Evolutionary conservation across 805 yeast genomes (phyloP).

Genomic region (Nakazawaea sp.): DNA sequence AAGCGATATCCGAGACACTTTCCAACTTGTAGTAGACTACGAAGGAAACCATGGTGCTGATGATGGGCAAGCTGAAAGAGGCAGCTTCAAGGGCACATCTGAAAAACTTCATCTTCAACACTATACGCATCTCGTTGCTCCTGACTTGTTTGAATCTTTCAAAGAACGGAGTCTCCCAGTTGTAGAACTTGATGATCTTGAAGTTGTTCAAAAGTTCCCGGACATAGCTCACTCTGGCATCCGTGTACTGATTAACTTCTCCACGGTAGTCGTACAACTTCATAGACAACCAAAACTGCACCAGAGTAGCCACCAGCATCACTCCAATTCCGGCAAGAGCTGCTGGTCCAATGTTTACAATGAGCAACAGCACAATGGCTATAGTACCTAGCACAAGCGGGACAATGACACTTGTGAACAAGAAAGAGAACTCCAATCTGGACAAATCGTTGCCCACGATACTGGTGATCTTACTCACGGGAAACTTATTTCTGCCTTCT

Average conservation of each 20-base stretch:
- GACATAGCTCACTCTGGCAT: constrained; percentile 64
- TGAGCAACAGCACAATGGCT: constrained; percentile 55
- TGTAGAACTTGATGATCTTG: constrained; percentile 79
- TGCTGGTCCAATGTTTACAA: constrained; percentile 63
- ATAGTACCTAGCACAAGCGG: constrained; percentile 58
- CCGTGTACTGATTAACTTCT: constrained; percentile 58
- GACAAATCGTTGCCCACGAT: constrained; percentile 77
- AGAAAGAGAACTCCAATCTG: constrained; percentile 71
- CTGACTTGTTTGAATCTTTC: constrained; percentile 49
- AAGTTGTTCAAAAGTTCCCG: constrained; percentile 74
- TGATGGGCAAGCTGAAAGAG: constrained; percentile 57
- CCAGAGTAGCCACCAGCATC: constrained; percentile 41
- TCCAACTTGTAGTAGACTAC: constrained; percentile 27
- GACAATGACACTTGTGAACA: constrained; percentile 55
- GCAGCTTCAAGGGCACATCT: constrained; percentile 58
- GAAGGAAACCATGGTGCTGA: constrained; percentile 62
- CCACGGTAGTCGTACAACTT: constrained; percentile 48
- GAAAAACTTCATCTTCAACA: constrained; percentile 56
- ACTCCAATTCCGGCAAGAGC: constrained; percentile 65
- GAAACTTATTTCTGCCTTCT: constrained; percentile 48
- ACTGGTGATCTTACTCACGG: constrained; percentile 68
- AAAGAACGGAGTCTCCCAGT: constrained; percentile 84
- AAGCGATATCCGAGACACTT: constrained; percentile 42
- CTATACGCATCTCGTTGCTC: constrained; percentile 48
- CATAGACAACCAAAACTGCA: constrained; percentile 40